Conservation (phyloP, 2,329 filamentous ascomycete species). For the Raffaelea arxii region DNA sequence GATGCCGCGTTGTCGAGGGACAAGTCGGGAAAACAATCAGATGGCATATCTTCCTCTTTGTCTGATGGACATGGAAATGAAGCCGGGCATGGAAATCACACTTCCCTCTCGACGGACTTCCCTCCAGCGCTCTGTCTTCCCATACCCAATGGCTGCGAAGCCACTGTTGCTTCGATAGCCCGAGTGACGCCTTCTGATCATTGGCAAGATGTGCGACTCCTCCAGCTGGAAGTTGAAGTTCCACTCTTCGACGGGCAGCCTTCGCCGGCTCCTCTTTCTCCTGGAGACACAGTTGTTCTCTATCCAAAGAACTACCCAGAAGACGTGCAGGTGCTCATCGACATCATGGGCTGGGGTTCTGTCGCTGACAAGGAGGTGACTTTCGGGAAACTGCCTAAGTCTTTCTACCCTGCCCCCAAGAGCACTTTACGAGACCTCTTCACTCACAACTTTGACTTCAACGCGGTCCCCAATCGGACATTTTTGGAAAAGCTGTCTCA, state of each 20-base stretch:
- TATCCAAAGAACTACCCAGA: conserved; percentile 78
- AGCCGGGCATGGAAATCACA: too few species aligned
- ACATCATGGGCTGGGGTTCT: conserved; percentile 66
- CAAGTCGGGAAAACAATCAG: neutral
- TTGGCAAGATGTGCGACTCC: conserved; percentile 87
- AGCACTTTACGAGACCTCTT: conserved; percentile 66
- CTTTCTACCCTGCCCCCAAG: conserved; percentile 13
- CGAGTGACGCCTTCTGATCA: conserved; percentile 67
- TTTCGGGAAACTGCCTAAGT: conserved; percentile 21
- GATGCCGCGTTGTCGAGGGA: neutral
- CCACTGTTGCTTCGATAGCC: conserved; percentile 53
- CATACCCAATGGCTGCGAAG: conserved; percentile 45
- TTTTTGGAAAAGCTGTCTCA: conserved; percentile 75
- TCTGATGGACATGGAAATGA: too few species aligned
- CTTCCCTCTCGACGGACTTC: too few species aligned
- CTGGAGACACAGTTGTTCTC: conserved; percentile 73
- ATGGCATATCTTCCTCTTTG: too few species aligned
- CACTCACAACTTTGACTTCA: conserved; percentile 78
- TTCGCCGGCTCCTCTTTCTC: conserved; percentile 43
- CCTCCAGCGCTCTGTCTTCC: conserved; percentile 35
- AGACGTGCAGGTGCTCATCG: conserved; percentile 71
- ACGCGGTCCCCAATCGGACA: conserved; percentile 74
- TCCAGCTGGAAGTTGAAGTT: conserved; percentile 47
- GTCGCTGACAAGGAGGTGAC: conserved; percentile 65
- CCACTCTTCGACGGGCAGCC: conserved; percentile 8